A percentile compares a stretch with the other conserved stretches of the same genome.
Evolutionary conservation across 768 basidiomycete species (phyloP).

Genomic region (Kwoniella dendrophila): DNA sequence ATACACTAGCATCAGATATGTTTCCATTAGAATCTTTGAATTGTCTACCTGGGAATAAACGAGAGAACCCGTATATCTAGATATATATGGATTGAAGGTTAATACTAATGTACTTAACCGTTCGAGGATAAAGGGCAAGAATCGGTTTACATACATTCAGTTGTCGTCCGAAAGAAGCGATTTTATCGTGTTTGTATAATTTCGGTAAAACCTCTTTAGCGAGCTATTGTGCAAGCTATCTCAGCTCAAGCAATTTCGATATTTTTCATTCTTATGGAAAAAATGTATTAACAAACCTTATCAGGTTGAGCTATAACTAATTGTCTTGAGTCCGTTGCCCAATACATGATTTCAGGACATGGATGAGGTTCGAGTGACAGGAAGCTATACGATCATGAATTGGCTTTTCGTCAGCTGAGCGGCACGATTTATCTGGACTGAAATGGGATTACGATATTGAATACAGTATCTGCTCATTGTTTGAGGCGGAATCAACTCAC

Average conservation of each 20-base stretch:
- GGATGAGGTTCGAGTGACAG: conserved; percentile 47
- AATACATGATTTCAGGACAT: conserved; percentile 53
- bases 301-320: conserved; percentile 54
- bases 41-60: conserved; percentile 52
- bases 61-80: conserved; percentile 54
- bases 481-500: conserved; percentile 31
- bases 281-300: conserved; percentile 32
- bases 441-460: too few relatives aligned
- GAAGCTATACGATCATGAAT: conserved; percentile 33
- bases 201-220: conserved; percentile 50
- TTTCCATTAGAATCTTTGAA: conserved; percentile 53
- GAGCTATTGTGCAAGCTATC: too few relatives aligned
- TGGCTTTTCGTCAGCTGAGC: neutral
- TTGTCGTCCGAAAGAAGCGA: conserved; percentile 54
- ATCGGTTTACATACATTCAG: conserved; percentile 46
- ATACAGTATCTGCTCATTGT: too few relatives aligned
- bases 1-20: conserved; percentile 52
- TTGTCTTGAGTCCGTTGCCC: conserved; percentile 50
- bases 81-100: neutral
- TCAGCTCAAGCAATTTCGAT: too few relatives aligned
- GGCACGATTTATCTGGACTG: too few relatives aligned
- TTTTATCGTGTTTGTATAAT: conserved; percentile 55
- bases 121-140: neutral
- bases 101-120: neutral
- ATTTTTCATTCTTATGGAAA: too few relatives aligned